Evolutionary conservation across 2,329 filamentous ascomycete genomes (phyloP).

Genomic region (Tolypocladium endophyticum): DNA sequence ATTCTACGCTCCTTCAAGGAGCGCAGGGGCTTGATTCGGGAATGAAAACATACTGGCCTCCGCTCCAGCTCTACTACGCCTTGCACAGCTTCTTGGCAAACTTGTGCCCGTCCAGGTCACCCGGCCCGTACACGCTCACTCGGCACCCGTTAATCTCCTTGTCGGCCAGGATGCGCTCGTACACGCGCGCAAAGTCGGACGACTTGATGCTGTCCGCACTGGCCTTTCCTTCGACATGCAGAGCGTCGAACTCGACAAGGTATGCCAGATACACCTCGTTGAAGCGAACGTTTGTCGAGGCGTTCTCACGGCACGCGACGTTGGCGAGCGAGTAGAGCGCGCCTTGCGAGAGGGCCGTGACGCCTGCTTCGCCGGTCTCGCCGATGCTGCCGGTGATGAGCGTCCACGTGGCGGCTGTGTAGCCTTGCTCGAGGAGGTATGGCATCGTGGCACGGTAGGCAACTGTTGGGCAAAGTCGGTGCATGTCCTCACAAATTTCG

Average conservation of each 20-base stretch:
- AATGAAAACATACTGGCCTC: not conserved
- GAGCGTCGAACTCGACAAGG: not conserved
- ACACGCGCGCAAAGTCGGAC: not conserved
- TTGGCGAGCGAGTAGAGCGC: not conserved
- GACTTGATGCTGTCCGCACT: not conserved
- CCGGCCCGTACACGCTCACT: not conserved
- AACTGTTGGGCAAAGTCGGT: not conserved
- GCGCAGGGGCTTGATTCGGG: not conserved
- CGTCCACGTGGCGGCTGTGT: not conserved
- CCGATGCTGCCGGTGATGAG: not conserved
- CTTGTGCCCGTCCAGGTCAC: not conserved
- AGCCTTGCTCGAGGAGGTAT: not conserved
- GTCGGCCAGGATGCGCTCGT: not conserved
- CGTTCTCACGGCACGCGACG: not conserved
- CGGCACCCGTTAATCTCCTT: not conserved
- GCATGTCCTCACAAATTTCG: not conserved
- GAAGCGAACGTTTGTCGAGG: not conserved
- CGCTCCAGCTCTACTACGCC: not conserved
- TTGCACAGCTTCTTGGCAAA: not conserved
- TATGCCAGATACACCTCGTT: not conserved
- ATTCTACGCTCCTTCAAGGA: not conserved
- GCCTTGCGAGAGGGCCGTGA: not conserved
- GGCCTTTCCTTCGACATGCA: not conserved
- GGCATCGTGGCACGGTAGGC: not conserved
- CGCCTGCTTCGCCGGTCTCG: not conserved